Base-by-base conservation (phyloP, 1,284 basidiomycete species). In the Pterulicium gracile region DNA sequence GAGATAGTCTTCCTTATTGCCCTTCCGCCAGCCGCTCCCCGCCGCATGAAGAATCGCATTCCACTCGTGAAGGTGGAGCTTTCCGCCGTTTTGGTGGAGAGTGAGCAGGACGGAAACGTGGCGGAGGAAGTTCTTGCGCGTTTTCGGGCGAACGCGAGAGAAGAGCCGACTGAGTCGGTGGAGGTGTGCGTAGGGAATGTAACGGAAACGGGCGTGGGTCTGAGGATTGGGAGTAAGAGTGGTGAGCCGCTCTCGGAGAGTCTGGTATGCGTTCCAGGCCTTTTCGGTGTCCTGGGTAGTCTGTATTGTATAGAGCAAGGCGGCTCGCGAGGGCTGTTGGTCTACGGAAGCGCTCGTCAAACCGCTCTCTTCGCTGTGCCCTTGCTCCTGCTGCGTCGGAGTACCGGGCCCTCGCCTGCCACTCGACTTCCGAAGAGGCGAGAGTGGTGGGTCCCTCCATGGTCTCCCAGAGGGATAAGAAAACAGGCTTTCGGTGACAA, bases 31-130 rank as follows among this genome's bases (percentile, higher is more conserved):
- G 1, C 81, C 81, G 50, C 70, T 74, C n/a, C 79, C 83, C 0
- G 79, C 76, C 57, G 67, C 69, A 54, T 83, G 70, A 50, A 88
- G 74, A 39, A 89, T 68, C 4, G 75, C 65, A 56, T 88, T 88
- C 81, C 85, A 88, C 58, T 88, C 75, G 69, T 75, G 76, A 13
- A 66, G 53, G 50, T 70, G 65, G 27, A 86, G 58, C 10, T 50
- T 62, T 21, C 75, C 79, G 4, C 74, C 77, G 12, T 63, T 63
- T 20, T 62, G 62, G 48, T 72, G 73, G 35, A 87, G 62, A 24
- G 67, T 69, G 36, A 70, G 71, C 49, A 87, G 55, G 13, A 86
- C 73, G 19, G 79, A 72, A 22, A 86, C 65, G 1, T 88, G 67
- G 14, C 75, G 77, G 5, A 79, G 67, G 58, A 81, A 84, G 42